Base-by-base conservation (phyloP, 805 yeast genomes). In the Starmera pachycereana region DNA sequence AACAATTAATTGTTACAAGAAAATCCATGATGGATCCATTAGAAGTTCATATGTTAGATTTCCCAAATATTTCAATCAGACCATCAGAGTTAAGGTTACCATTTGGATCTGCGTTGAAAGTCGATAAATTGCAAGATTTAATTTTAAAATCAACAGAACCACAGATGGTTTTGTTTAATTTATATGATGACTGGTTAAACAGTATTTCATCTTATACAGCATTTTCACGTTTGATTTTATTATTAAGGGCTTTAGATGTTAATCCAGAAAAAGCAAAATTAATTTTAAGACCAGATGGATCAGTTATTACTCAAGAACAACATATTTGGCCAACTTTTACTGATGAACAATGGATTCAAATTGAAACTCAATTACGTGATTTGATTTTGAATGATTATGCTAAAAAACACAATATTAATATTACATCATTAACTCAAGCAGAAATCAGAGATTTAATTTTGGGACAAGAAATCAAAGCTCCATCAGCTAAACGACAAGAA, bases 11-110 rank as follows among this genome's bases (percentile, higher is more conserved):
- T 54, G 89, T 86, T 9, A 84, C 96, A 0, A 69, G 97, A 51
- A 86, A 84, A 52, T 94, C 95, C 12, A 81, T 92, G 71, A 54
- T 84, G 43, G 99, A 92, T 65, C 97, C 99, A 4, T 63, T 92
- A 39, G 97, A 90, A 53, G 97, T 88, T 29, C 97, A 92, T 52
- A 85, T 92, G 95, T 72, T 90, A 40, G 97, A 92, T 58, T 92
- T 89, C 68, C 96, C 97, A 14, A 88, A 87, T 57, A 81, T 88
- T 38, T 74, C 90, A 0, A 82, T 92, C 29, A 73, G 97, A 39
- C 86, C 95, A 3, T 81, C 96, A 1, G 97, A 92, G 57, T 65
- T 92, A 40, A 81, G 81, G 49, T 63, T 92, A 44, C 98, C 99
- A 14, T 92, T 92, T 66, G 81, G 82, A 27, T 78, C 95, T 1